phyloP scores from a whole-genome alignment of 192 early-diverging fungal genomes.

The Podila epicladia region DNA sequence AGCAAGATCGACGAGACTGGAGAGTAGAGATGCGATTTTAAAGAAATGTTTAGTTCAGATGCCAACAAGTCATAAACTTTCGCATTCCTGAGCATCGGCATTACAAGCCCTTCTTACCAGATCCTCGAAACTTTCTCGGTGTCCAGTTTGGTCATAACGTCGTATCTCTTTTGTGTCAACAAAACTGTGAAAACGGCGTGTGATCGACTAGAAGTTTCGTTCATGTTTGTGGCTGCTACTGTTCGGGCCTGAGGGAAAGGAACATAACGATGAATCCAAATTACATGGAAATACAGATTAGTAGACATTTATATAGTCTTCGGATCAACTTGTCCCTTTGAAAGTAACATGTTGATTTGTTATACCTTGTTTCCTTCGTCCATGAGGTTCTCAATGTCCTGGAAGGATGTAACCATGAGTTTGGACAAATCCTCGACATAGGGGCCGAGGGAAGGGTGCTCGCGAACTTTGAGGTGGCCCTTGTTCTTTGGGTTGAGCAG shows the following conservation, averaged over 20 bases:
- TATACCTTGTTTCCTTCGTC: slow-evolving; percentile 80
- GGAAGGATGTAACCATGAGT: slow-evolving; percentile 80
- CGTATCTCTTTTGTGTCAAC: slow-evolving; percentile 71
- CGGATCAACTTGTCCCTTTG: background rate
- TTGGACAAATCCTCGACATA: slow-evolving; percentile 94
- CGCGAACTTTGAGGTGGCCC: slow-evolving; percentile 83
- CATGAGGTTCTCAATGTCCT: slow-evolving; percentile 79
- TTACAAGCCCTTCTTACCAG: slow-evolving; percentile 47
- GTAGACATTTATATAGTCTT: background rate
- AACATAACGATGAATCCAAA: too few species aligned
- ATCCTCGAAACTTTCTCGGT: slow-evolving; percentile 84
- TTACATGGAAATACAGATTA: too few species aligned
- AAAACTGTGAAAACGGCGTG: slow-evolving; percentile 87
- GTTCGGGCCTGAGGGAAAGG: slow-evolving; percentile 89
- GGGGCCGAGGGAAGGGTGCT: slow-evolving; percentile 81
- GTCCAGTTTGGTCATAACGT: slow-evolving; percentile 59
- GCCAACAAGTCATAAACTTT: background rate
- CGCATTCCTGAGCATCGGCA: background rate
- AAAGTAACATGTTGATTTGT: too few species aligned
- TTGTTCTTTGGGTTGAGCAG: slow-evolving; percentile 79
- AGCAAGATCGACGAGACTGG: slow-evolving; percentile 90
- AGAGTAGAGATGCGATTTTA: slow-evolving; percentile 1
- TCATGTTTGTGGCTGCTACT: slow-evolving; percentile 95
- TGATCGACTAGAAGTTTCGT: slow-evolving; percentile 89
- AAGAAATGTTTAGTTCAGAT: background rate